Evolutionary conservation across 1,284 basidiomycete species (phyloP).

Genomic region (Austropuccinia psidii): DNA sequence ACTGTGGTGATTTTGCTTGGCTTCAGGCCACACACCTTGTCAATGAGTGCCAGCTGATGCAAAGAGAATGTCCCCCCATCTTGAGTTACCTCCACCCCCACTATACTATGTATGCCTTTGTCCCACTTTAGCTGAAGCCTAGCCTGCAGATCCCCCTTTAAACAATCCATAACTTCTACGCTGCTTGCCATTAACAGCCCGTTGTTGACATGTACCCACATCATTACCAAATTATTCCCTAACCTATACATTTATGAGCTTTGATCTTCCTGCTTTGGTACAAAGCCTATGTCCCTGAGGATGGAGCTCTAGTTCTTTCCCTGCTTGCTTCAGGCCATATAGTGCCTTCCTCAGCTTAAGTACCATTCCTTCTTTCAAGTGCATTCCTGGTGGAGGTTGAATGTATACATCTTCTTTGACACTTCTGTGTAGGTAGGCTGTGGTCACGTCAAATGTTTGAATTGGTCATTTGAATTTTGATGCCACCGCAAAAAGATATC

Average conservation of each 20-base stretch:
- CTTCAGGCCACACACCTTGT: no score
- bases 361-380: background rate
- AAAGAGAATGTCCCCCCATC: background rate
- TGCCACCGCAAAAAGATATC: background rate
- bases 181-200: background rate
- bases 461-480: background rate
- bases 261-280: background rate
- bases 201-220: conserved; percentile 11
- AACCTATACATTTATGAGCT: background rate
- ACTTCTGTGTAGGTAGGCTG: background rate
- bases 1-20: no score
- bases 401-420: background rate
- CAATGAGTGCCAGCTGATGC: background rate
- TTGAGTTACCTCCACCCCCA: background rate
- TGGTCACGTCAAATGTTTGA: background rate
- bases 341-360: background rate
- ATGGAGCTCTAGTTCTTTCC: background rate
- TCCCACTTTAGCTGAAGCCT: background rate
- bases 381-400: background rate
- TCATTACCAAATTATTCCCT: background rate
- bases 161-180: background rate
- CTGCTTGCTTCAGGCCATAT: background rate
- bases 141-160: background rate
- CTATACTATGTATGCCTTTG: background rate
- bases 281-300: background rate